Conservation (phyloP, 1,284 basidiomycete species). For the Leccinum idahoense region DNA sequence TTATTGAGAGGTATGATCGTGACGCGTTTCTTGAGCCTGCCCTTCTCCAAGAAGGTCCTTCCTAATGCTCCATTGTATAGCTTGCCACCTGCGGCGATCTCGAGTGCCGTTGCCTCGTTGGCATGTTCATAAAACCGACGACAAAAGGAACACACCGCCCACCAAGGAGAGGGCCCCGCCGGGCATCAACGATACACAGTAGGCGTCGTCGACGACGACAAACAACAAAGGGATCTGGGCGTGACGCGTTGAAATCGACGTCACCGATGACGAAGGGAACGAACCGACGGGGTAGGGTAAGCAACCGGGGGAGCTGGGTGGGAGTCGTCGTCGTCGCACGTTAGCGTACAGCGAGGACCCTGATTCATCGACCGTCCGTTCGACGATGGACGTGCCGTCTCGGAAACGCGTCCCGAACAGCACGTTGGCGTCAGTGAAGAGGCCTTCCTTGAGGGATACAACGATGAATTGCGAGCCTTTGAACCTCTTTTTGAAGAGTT, state of each 20-base stretch:
- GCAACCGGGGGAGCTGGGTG: no score
- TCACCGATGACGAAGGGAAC: no score
- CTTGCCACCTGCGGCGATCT: no score
- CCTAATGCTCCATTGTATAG: constrained; percentile 47
- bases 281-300: no score
- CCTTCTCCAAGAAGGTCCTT: constrained; percentile 85
- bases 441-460: constrained; percentile 93
- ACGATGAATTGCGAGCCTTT: constrained; percentile 98
- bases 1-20: constrained; percentile 94
- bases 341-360: constrained; percentile 36
- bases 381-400: constrained; percentile 89
- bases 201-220: no score
- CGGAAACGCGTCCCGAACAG: constrained; percentile 90
- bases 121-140: constrained; percentile 35
- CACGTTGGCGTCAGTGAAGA: constrained; percentile 98
- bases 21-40: constrained; percentile 82
- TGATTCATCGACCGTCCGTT: constrained; percentile 66
- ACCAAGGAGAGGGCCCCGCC: no score
- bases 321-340: background rate
- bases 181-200: no score
- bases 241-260: no score
- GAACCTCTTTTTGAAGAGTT: constrained; percentile 93
- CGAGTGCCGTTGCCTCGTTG: no score
- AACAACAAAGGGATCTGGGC: no score
- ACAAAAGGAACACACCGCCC: no score